Percentiles rank a stretch among this genome's conserved stretches.
Conservation (phyloP, 192 early-diverging fungal genomes). For the Rhizophagus prolifer region DNA sequence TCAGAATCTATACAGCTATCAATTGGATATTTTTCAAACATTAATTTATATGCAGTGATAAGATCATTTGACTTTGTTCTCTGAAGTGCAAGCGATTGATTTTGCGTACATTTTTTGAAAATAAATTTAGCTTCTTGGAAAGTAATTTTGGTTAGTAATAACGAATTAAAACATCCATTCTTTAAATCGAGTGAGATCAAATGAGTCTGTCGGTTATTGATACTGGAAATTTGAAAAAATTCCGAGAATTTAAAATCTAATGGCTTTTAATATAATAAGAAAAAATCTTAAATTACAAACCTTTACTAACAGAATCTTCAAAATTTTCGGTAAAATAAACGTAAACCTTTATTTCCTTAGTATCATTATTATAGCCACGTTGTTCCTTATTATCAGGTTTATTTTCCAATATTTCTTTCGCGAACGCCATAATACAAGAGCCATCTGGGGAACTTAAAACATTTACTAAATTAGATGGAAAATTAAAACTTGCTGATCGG, state of each 20-base stretch:
- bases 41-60: conserved; percentile 7
- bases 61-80: background rate
- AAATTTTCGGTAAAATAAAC: background rate
- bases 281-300: background rate
- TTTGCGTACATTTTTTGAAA: background rate
- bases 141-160: conserved; percentile 8
- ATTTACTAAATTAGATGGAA: background rate
- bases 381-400: background rate
- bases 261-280: background rate
- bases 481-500: background rate
- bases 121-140: background rate
- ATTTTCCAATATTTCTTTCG: background rate
- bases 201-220: conserved; percentile 5
- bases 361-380: background rate
- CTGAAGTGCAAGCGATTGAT: background rate
- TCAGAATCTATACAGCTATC: background rate
- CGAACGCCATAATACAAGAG: conserved; percentile 7
- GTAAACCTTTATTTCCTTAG: background rate
- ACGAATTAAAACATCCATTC: background rate
- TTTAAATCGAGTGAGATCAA: conserved; percentile 9
- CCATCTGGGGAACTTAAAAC: conserved; percentile 12
- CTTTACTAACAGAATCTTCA: background rate
- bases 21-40: conserved; percentile 20
- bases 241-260: background rate
- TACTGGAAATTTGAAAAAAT: background rate